Base-by-base conservation (phyloP, 1,284 basidiomycete species). In the Flammula alnicola region DNA sequence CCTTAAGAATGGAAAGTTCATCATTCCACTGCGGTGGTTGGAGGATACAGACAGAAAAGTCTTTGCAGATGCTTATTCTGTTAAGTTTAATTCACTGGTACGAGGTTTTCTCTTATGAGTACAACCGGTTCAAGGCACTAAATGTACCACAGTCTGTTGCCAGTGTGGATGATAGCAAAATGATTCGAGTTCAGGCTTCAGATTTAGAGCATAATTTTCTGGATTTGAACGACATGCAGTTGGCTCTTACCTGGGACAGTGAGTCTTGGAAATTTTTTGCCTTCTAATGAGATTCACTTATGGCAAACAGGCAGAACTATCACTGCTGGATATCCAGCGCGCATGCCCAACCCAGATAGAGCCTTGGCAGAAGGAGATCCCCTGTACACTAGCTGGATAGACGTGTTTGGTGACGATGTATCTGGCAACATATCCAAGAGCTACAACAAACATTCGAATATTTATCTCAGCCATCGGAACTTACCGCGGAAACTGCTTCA, bases 361-460 rank as follows among this genome's bases (percentile, higher is more conserved):
- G 45, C 31, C 2, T 50, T 67, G 16, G 66, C 65, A 38, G 50
- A 61, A 7, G 67, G 67, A 0, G 54, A 60, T 38, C 62, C 61
- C 4, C 16, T 68, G 0, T 66, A 68, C 42, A 53, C 49, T 2
- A 63, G 59, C 31, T 63, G 56, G 16, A 54, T 66, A 35, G 59
- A 63, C 41, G 30, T 66, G 1, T 66, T 63, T 31, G 52, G 63
- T 22, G 63, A 66, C 36, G 58, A 66, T 53, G 61, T 66, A 3
- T 66, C 63, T 16, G 64, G 63, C n/a, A 66, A 66, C 39, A 45
- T 51, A n/a, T 62, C 62, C 19, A 66, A 66, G 42, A 61, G 56
- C 19, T 66, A 57, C 56, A 66, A 66, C 39, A 66, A 66, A 44
- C 64, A 66, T 36, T 63, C 57, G 61, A 66, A 66, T 38, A 54